phyloP scores from a whole-genome alignment of 805 yeast genomes.

The Hanseniaspora meyeri region DNA sequence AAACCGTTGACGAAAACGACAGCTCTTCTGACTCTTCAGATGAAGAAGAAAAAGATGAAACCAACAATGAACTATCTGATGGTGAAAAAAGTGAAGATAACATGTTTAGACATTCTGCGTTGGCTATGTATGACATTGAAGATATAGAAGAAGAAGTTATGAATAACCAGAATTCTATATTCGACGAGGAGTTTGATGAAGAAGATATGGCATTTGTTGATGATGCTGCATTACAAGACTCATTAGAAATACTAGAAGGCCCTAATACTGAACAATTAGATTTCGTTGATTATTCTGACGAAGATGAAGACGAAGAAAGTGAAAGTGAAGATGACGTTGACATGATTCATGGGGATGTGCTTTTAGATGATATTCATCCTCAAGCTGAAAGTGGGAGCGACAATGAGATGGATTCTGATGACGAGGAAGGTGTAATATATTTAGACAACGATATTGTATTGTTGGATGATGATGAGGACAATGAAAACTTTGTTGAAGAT shows the following conservation, averaged over 20 bases:
- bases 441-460: constrained; percentile 29
- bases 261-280: constrained; percentile 24
- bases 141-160: constrained; percentile 51
- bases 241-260: constrained; percentile 28
- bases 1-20: constrained; percentile 23
- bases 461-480: constrained; percentile 16
- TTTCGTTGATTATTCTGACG: constrained; percentile 27
- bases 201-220: constrained; percentile 32
- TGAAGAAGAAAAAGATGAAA: constrained; percentile 45
- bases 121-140: constrained; percentile 85
- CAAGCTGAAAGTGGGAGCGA: constrained; percentile 15
- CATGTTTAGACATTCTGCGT: constrained; percentile 71
- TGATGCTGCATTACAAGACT: constrained; percentile 24
- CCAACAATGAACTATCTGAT: constrained; percentile 43
- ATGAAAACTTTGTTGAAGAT: constrained; percentile 21
- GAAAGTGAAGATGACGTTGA: constrained; percentile 17
- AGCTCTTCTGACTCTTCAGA: constrained; percentile 46
- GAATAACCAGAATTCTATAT: constrained; percentile 37
- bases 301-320: constrained; percentile 24
- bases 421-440: constrained; percentile 25
- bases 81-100: constrained; percentile 63
- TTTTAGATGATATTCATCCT: constrained; percentile 19
- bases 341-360: constrained; percentile 19
- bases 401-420: constrained; percentile 18
- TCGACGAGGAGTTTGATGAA: constrained; percentile 33